These are phyloP conservation scores for Collybia nuda DNA, from an alignment of 768 basidiomycete genomes.

Conservation along the genomic window DNA sequence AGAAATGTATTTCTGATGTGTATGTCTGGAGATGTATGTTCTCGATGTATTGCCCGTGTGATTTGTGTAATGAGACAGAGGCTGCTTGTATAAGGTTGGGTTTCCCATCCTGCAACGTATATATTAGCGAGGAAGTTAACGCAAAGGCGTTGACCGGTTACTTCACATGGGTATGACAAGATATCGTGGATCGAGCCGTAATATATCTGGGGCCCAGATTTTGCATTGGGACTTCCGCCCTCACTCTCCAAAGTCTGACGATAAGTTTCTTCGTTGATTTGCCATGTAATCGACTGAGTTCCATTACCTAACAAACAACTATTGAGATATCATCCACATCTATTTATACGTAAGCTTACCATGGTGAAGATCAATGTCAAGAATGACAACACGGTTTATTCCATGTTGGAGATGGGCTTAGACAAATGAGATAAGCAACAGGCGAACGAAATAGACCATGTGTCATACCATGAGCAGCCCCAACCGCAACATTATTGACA, in stretches of 20 bases:
- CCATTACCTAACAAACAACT: slow-evolving; percentile 67
- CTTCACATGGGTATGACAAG: slow-evolving; percentile 90
- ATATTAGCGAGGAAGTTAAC: background rate
- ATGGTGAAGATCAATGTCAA: slow-evolving; percentile 93
- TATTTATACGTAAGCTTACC: slow-evolving; percentile 39
- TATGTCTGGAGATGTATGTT: slow-evolving; percentile 84
- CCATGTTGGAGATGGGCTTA: slow-evolving; percentile 80
- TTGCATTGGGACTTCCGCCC: slow-evolving; percentile 28
- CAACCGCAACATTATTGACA: slow-evolving; percentile 90
- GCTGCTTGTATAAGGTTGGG: slow-evolving; percentile 79
- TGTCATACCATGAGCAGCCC: slow-evolving; percentile 80
- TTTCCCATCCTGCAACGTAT: slow-evolving; percentile 69
- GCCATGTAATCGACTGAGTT: slow-evolving; percentile 90
- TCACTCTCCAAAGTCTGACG: slow-evolving; percentile 61
- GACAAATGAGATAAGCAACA: background rate
- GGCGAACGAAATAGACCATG: background rate
- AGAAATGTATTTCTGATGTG: slow-evolving; percentile 71
- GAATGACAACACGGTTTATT: slow-evolving; percentile 76
- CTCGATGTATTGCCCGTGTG: slow-evolving; percentile 86
- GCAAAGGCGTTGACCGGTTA: slow-evolving; percentile 23
- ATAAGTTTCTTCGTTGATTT: slow-evolving; percentile 87
- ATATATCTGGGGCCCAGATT: slow-evolving; percentile 62
- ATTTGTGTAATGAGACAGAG: slow-evolving; percentile 73
- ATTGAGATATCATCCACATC: background rate
- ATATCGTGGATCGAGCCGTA: slow-evolving; percentile 96